Evolutionary conservation across 768 basidiomycete species (phyloP).

Genomic region (Lactifluus rugatus): DNA sequence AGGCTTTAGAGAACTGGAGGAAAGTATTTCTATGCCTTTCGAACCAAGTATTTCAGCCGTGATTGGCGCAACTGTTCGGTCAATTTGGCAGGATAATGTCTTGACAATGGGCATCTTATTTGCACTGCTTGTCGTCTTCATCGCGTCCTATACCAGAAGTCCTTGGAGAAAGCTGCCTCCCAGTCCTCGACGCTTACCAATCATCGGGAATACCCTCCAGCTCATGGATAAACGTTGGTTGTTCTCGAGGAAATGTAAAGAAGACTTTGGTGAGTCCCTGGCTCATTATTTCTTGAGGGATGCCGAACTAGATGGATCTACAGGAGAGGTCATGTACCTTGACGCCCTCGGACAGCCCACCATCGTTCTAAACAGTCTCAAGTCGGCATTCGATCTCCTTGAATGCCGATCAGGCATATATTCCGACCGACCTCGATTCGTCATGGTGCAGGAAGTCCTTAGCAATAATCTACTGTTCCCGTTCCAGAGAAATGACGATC

Average conservation of each 20-base stretch:
- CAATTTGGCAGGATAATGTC: neutral
- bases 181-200: neutral
- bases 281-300: neutral
- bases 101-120: neutral
- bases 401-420: constrained; percentile 24
- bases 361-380: constrained; percentile 22
- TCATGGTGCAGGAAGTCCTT: constrained; percentile 7
- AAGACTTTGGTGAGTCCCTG: neutral
- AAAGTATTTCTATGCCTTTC: neutral
- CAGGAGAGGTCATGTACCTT: constrained; percentile 17
- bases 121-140: neutral
- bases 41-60: neutral
- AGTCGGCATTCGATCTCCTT: constrained; percentile 23
- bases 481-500: neutral
- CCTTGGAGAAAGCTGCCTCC: constrained; percentile 5
- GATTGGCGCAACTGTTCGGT: neutral
- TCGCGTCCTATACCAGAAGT: neutral
- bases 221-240: neutral
- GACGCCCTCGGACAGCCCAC: constrained; percentile 12
- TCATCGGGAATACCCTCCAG: neutral
- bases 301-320: neutral
- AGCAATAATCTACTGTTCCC: constrained; percentile 1
- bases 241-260: neutral
- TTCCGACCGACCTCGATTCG: constrained; percentile 19
- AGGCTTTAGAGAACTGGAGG: neutral